A percentile compares a stretch with the other conserved stretches of the same genome.
Conservation (phyloP, 495 filamentous ascomycete species). For the Terfezia boudieri region DNA sequence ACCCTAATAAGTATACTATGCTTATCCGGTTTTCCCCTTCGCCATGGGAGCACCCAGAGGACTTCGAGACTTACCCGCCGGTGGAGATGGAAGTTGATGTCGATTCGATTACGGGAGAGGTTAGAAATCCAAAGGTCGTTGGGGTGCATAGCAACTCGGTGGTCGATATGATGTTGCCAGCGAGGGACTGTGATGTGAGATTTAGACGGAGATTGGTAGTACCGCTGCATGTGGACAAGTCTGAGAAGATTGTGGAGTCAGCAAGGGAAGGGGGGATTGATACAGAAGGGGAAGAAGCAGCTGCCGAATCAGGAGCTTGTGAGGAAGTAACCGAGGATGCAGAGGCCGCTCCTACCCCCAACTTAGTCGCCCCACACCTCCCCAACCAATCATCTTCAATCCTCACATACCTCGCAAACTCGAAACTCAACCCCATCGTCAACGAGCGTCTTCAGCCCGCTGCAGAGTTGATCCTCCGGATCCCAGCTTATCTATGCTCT, state of each 20-base stretch:
- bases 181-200: conserved; percentile 11
- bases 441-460: not conserved
- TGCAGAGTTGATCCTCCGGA: not conserved
- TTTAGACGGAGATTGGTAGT: conserved; percentile 7
- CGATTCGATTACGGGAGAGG: conserved; percentile 2
- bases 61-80: conserved; percentile 15
- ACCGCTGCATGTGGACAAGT: not conserved
- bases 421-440: not conserved
- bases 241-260: not conserved
- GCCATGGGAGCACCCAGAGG: conserved; percentile 8
- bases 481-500: not conserved
- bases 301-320: too few species aligned
- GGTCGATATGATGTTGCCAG: conserved; percentile 13
- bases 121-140: conserved; percentile 3
- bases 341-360: too few species aligned
- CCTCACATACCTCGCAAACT: not conserved
- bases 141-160: conserved; percentile 10
- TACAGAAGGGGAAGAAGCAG: not conserved
- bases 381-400: too few species aligned
- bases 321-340: too few species aligned
- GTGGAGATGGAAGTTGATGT: conserved; percentile 9
- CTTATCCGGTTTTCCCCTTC: conserved; percentile 13
- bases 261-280: conserved; percentile 7
- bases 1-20: conserved; percentile 1
- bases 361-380: too few species aligned